Evolutionary conservation across 2,329 filamentous ascomycete genomes (phyloP).

Genomic region (Pseudogymnoascus sp.): DNA sequence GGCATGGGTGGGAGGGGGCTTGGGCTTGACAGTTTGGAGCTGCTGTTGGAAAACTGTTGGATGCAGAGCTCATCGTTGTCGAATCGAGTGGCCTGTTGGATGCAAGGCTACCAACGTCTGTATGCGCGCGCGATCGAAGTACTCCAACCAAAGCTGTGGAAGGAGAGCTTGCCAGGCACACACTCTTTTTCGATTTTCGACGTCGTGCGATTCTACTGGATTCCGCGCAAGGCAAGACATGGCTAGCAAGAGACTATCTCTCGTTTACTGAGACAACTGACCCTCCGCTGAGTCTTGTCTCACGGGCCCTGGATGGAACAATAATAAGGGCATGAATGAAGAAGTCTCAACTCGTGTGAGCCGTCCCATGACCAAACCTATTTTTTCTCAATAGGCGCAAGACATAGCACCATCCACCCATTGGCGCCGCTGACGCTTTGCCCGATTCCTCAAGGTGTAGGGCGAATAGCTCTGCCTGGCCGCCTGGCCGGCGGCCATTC

Average conservation of each 20-base stretch:
- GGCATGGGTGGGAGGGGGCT: neutral
- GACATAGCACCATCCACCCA: neutral
- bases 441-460: neutral
- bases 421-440: neutral
- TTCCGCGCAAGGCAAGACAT: neutral
- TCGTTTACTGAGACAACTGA: neutral
- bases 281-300: slow-evolving; percentile 1
- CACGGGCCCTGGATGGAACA: neutral
- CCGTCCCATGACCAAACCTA: neutral
- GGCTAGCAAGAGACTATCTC: neutral
- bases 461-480: neutral
- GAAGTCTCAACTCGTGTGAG: neutral
- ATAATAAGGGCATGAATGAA: neutral
- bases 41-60: neutral
- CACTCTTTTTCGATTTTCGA: neutral
- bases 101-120: slow-evolving; percentile 1
- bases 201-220: neutral
- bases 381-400: neutral
- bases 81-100: neutral
- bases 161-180: neutral
- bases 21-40: neutral
- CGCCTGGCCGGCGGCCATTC: neutral
- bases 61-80: neutral
- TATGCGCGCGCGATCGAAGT: neutral
- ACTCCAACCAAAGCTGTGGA: neutral